These are phyloP conservation scores for Penicillium sp. DNA, from an alignment of 2,329 filamentous ascomycete genomes.

Conservation along the genomic window DNA sequence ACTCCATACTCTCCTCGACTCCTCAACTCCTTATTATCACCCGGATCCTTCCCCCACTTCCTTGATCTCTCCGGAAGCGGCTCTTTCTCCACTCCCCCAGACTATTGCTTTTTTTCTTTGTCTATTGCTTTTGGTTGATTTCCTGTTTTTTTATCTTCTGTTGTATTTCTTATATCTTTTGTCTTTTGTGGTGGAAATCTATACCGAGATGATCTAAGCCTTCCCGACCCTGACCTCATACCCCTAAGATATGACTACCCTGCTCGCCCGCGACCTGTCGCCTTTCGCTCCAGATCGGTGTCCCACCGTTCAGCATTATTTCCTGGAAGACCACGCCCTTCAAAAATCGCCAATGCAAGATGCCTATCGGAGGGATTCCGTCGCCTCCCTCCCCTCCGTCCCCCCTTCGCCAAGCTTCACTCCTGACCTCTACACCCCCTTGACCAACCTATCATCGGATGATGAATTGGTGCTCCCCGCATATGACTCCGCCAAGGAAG, in stretches of 20 bases:
- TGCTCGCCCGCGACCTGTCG: conserved; percentile 34
- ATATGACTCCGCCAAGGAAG: conserved; percentile 46
- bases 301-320: conserved; percentile 36
- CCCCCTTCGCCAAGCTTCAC: conserved; percentile 41
- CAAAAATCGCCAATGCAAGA: conserved; percentile 32
- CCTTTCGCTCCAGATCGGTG: conserved; percentile 36
- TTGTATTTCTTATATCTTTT: not conserved
- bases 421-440: conserved; percentile 37
- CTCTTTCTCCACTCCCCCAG: not conserved
- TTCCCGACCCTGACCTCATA: not conserved
- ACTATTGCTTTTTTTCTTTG: not conserved
- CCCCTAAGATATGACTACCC: conserved; percentile 36
- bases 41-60: not conserved
- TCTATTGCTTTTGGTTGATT: not conserved
- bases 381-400: conserved; percentile 37
- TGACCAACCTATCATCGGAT: conserved; percentile 42
- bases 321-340: conserved; percentile 26
- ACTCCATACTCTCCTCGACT: no score
- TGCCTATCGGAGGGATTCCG: conserved; percentile 27
- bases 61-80: not conserved
- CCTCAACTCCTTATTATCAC: no score
- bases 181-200: no score
- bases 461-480: conserved; percentile 47
- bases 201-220: not conserved
- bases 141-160: not conserved